A percentile compares a stretch with the other conserved stretches of the same genome.
Conservation (phyloP, 768 basidiomycete genomes). For the Trametes punicea region DNA sequence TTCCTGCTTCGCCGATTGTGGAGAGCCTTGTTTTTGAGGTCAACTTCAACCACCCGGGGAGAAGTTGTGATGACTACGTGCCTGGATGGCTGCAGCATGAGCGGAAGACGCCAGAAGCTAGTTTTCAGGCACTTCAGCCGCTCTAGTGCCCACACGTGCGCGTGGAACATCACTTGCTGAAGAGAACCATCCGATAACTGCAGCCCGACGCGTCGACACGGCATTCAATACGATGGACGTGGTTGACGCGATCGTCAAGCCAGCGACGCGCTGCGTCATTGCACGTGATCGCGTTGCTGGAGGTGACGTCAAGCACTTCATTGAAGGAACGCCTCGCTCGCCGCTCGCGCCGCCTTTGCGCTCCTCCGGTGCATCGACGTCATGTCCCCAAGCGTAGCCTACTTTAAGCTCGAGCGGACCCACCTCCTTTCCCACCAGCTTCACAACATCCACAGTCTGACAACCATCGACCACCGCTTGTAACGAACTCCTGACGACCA, state of each 20-base stretch:
- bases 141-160: too few relatives aligned
- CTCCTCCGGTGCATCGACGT: constrained; percentile 15
- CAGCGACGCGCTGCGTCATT: not conserved
- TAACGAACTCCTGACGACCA: not conserved
- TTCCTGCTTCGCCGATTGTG: too few relatives aligned
- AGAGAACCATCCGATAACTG: not conserved
- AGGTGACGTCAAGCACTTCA: not conserved
- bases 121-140: too few relatives aligned
- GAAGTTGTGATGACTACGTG: not conserved
- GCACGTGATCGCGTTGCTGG: constrained; percentile 11
- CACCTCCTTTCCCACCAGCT: not conserved
- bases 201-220: not conserved
- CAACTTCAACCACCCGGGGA: too few relatives aligned
- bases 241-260: not conserved
- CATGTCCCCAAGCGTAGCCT: constrained; percentile 2
- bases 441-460: not conserved
- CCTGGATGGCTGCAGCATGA: not conserved
- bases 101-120: too few relatives aligned
- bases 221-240: not conserved
- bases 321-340: not conserved
- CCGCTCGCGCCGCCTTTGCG: not conserved
- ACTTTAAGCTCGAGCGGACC: not conserved
- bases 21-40: too few relatives aligned
- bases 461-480: not conserved
- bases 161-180: too few relatives aligned